Base-by-base conservation (phyloP, 257 asterid species). In the Scutellaria baicalensis region DNA sequence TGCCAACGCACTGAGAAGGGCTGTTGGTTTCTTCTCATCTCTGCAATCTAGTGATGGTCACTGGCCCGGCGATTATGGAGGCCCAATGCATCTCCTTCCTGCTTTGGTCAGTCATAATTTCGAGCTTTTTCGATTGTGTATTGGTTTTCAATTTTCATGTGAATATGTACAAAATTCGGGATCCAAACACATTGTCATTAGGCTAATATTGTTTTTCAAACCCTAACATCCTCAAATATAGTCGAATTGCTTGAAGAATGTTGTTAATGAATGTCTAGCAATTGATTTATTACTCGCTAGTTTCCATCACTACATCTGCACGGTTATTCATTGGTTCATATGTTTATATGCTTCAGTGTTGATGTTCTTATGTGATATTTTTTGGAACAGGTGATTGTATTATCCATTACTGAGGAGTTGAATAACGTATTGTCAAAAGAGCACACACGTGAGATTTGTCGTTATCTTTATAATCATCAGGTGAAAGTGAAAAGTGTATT, bases 31-130 rank as follows among this genome's bases (percentile, higher is more conserved):
- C 80, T 82, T 91, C 72, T 91, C 98, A 60, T 86, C 95, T 63
- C 79, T 91, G 69, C 99, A 94, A 81, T 89, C 92, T 74, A 74
- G 71, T 36, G 99, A 94, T 75, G 99, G 99, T 67, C 97, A 94
- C 33, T 94, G 99, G 99, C 80, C 98, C 8, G 99, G 99, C 63
- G 99, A 94, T 76, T 94, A 88, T 80, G 99, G 97, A 64, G 99
- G 99, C 20, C 97, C 99, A 8, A 89, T 89, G 97, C 89, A 91
- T 85, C 86, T 94, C 75, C 66, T 94, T 88, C 98, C 99, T 69
- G 99, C 98, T 71, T 50, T 94, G 96, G 99, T 94, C 71, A 79
- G 86, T 78, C 69, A 47, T 45, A 44, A 60, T 61, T 59, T 60
- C 42, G 47, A 2, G 11, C 17, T 48, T 56, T 11, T 62, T 68